Percentiles rank a stretch among this genome's conserved stretches.
These are phyloP conservation scores for Ustilago nuda DNA, from an alignment of 1,284 basidiomycete species.

Conservation along the genomic window DNA sequence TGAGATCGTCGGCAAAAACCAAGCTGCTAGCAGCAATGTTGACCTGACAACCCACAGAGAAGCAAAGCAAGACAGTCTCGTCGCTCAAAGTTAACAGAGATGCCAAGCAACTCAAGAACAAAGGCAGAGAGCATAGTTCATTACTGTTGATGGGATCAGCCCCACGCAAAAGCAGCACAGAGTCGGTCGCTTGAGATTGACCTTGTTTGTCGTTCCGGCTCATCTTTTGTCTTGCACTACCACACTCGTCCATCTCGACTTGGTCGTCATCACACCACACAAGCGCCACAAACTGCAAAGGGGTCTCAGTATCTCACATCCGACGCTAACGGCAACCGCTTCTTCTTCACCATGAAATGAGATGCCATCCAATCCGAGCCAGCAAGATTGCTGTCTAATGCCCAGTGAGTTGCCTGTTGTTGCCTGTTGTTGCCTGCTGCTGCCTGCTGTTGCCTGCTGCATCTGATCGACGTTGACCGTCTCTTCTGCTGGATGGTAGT, in stretches of 20 bases:
- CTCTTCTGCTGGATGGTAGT: no score
- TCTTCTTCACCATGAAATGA: neutral
- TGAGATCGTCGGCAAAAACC: neutral
- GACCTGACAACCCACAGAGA: neutral
- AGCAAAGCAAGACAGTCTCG: neutral
- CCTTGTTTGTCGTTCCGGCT: neutral
- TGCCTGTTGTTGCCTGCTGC: no score
- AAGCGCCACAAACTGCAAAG: neutral
- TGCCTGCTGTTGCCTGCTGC: neutral
- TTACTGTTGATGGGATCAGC: neutral
- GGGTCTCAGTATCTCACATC: neutral
- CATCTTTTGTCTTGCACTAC: neutral
- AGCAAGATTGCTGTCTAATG: neutral
- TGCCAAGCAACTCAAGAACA: constrained; percentile 1
- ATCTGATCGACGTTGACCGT: neutral
- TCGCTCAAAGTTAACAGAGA: constrained; percentile 16
- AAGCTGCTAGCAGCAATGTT: neutral
- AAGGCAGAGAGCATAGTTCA: neutral
- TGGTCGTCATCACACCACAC: neutral
- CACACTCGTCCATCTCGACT: neutral
- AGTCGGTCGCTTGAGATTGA: neutral
- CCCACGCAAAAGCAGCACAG: constrained; percentile 1
- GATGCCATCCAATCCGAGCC: neutral
- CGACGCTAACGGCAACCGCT: no score
- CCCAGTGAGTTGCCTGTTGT: neutral